Evolutionary conservation across 2,329 filamentous ascomycete genomes (phyloP).

Genomic region (Fusarium coicis): DNA sequence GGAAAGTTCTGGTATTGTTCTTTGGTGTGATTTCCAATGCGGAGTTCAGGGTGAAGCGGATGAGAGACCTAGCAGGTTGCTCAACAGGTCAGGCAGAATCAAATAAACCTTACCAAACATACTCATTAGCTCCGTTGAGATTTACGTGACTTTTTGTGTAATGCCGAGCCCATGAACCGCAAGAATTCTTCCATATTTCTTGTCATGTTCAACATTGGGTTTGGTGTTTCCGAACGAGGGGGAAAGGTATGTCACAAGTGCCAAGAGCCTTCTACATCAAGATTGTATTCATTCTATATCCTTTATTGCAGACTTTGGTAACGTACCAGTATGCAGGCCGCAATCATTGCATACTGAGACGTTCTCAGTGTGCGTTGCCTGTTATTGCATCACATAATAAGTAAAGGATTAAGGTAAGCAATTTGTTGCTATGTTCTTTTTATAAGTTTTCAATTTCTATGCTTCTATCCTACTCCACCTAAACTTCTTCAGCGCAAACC

Average conservation of each 20-base stretch:
- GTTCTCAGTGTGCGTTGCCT: neutral
- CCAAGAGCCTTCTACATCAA: no score
- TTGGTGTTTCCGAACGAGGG: no score
- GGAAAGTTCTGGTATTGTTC: neutral
- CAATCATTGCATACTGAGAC: fast-evolving
- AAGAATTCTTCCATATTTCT: no score
- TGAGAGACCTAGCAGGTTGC: no score
- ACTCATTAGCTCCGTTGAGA: fast-evolving
- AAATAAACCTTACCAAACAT: neutral
- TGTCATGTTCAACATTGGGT: no score
- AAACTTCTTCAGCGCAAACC: neutral
- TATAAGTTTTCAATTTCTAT: neutral
- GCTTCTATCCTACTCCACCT: neutral
- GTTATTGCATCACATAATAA: neutral
- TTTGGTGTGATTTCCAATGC: neutral
- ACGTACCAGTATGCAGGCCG: no score
- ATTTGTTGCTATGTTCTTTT: fast-evolving
- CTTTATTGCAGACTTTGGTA: fast-evolving
- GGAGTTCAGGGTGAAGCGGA: neutral
- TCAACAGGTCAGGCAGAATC: neutral
- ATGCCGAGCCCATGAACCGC: fast-evolving
- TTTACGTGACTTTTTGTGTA: neutral
- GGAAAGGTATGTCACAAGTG: no score
- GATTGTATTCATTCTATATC: neutral
- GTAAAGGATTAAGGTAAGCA: fast-evolving